A percentile compares a stretch with the other conserved stretches of the same genome.
Evolutionary conservation across 805 yeast species (phyloP).

Genomic region (Teunomyces gatunensis): DNA sequence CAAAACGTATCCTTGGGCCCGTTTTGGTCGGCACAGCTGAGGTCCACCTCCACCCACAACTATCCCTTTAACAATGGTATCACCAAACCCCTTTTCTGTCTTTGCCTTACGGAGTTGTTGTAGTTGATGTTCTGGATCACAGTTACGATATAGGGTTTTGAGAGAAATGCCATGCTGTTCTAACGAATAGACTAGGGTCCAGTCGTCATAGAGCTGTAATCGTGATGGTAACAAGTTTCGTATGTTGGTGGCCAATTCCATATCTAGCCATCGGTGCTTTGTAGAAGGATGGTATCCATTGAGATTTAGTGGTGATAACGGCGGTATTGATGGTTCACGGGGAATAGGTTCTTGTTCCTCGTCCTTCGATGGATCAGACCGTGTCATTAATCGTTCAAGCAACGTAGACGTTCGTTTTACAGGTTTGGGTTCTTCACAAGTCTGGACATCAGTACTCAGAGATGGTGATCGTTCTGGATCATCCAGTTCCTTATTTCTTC

Average conservation of each 20-base stretch:
- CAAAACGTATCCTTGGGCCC: constrained; percentile 68
- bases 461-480: background rate
- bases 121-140: constrained; percentile 44
- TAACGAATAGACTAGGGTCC: constrained; percentile 78
- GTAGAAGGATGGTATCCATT: constrained; percentile 62
- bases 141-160: constrained; percentile 65
- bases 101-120: constrained; percentile 16
- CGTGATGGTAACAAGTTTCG: constrained; percentile 74
- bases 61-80: constrained; percentile 29
- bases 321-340: constrained; percentile 24
- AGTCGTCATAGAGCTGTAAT: constrained; percentile 69
- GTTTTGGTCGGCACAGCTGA: constrained; percentile 16
- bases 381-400: background rate
- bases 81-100: constrained; percentile 35
- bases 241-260: constrained; percentile 70
- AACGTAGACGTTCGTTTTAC: background rate
- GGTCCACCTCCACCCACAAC: constrained; percentile 17
- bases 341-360: background rate
- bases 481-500: background rate
- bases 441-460: too few species aligned
- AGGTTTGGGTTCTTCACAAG: background rate
- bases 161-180: constrained; percentile 92
- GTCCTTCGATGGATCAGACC: background rate
- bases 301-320: constrained; percentile 55
- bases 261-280: constrained; percentile 53